Percentiles rank a stretch among this genome's conserved stretches.
These are phyloP conservation scores for Quercus phellos DNA, from an alignment of 331 rosid genomes.

Conservation along the genomic window DNA sequence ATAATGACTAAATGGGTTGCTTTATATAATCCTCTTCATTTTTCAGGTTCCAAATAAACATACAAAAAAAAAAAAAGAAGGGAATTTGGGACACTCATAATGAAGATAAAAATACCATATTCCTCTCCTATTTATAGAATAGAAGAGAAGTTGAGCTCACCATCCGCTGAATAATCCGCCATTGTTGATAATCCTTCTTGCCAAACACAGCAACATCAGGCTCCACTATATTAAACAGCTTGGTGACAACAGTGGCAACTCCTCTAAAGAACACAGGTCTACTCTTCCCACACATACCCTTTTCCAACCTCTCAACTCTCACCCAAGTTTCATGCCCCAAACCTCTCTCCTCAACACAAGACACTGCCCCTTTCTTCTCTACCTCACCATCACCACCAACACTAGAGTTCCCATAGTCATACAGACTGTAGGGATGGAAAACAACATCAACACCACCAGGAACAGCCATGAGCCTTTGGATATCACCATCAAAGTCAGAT, in stretches of 20 bases:
- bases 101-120: too few species aligned
- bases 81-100: too few species aligned
- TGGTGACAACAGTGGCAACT: slow-evolving; percentile 72
- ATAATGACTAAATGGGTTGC: too few species aligned
- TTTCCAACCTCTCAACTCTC: slow-evolving; percentile 63
- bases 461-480: slow-evolving; percentile 47
- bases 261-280: slow-evolving; percentile 87
- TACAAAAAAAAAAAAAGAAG: too few species aligned
- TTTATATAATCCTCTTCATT: neutral
- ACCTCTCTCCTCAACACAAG: slow-evolving; percentile 61
- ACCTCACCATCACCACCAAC: neutral
- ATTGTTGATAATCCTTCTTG: slow-evolving; percentile 93
- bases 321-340: slow-evolving; percentile 82
- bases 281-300: slow-evolving; percentile 81
- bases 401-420: slow-evolving; percentile 30
- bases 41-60: too few species aligned
- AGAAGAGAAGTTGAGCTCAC: slow-evolving; percentile 23
- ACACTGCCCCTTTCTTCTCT: slow-evolving; percentile 22
- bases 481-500: slow-evolving; percentile 69
- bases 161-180: slow-evolving; percentile 68
- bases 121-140: too few species aligned
- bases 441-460: slow-evolving; percentile 73
- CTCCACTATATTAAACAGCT: slow-evolving; percentile 81
- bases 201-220: slow-evolving; percentile 88
- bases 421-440: slow-evolving; percentile 60